These are phyloP conservation scores for Colletotrichum sp. DNA, from an alignment of 2,329 filamentous ascomycete genomes.

Conservation along the genomic window DNA sequence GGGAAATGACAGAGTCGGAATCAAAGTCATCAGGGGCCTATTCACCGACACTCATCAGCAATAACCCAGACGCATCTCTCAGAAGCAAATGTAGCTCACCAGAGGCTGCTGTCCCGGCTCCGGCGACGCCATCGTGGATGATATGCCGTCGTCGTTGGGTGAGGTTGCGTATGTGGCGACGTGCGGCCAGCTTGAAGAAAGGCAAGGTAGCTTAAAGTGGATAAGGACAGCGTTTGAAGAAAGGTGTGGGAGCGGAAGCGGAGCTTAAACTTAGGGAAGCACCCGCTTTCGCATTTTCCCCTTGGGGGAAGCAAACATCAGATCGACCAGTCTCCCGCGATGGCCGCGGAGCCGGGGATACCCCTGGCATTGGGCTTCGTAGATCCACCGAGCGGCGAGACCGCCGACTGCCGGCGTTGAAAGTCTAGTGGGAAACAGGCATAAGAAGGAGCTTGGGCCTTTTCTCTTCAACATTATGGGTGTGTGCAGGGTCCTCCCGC, in stretches of 20 bases:
- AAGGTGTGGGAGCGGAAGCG: neutral
- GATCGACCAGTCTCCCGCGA: neutral
- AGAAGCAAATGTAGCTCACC: neutral
- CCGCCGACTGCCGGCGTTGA: neutral
- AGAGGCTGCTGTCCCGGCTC: neutral
- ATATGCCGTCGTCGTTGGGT: neutral
- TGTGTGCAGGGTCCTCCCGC: neutral
- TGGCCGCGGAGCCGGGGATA: neutral
- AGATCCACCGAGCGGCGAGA: neutral
- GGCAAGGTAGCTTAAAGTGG: neutral
- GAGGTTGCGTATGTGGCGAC: neutral
- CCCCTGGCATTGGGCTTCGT: rapidly evolving
- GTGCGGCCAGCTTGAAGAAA: neutral
- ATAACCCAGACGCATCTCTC: rapidly evolving
- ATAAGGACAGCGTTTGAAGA: neutral
- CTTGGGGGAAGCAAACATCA: neutral
- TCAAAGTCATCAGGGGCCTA: conserved; percentile 12
- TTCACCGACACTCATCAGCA: neutral
- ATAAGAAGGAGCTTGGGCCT: neutral
- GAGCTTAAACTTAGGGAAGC: conserved; percentile 1
- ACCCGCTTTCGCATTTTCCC: neutral
- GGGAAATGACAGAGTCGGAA: conserved; percentile 12
- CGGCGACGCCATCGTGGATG: neutral
- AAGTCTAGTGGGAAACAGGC: neutral
- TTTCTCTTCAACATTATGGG: neutral